A percentile compares a stretch with the other conserved stretches of the same genome.
phyloP scores from a whole-genome alignment of 2,329 filamentous ascomycete genomes.

The Sporothrix protearum region DNA sequence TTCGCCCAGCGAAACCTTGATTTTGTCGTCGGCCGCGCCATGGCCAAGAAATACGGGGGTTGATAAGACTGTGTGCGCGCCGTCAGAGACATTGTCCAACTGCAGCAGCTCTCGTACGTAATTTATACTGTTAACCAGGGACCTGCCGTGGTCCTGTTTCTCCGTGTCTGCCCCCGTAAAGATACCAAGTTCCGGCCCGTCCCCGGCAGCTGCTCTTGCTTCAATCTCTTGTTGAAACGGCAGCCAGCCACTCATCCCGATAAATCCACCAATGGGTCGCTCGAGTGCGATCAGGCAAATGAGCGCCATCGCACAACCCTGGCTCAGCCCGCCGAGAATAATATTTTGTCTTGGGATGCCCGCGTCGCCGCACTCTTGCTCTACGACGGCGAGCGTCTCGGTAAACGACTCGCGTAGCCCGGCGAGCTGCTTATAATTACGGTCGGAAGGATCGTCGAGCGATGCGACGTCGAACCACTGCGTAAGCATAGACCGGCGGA shows the following conservation, averaged over 20 bases:
- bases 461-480: constrained; percentile 52
- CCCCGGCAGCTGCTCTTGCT: constrained; percentile 32
- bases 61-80: constrained; percentile 24
- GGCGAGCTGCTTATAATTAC: constrained; percentile 42
- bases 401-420: constrained; percentile 43
- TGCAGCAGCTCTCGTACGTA: constrained; percentile 15
- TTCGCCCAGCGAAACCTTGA: constrained; percentile 36
- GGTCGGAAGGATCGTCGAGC: constrained; percentile 40
- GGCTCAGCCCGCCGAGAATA: constrained; percentile 43
- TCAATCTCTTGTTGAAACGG: constrained; percentile 35
- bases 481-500: constrained; percentile 43
- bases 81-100: not conserved
- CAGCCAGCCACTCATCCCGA: constrained; percentile 23
- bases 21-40: constrained; percentile 40
- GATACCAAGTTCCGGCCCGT: not conserved
- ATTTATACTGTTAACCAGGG: not conserved
- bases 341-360: constrained; percentile 39
- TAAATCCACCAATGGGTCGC: constrained; percentile 19
- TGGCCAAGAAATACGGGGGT: constrained; percentile 46
- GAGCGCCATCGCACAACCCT: constrained; percentile 18
- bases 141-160: not conserved
- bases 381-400: constrained; percentile 36
- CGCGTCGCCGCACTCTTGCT: not conserved
- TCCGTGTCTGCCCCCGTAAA: not conserved
- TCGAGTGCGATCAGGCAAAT: constrained; percentile 9